Percentiles rank a stretch among this genome's conserved stretches.
Evolutionary conservation across 2,329 filamentous ascomycete species (phyloP).

Genomic region (Gliomastix tumulicola): DNA sequence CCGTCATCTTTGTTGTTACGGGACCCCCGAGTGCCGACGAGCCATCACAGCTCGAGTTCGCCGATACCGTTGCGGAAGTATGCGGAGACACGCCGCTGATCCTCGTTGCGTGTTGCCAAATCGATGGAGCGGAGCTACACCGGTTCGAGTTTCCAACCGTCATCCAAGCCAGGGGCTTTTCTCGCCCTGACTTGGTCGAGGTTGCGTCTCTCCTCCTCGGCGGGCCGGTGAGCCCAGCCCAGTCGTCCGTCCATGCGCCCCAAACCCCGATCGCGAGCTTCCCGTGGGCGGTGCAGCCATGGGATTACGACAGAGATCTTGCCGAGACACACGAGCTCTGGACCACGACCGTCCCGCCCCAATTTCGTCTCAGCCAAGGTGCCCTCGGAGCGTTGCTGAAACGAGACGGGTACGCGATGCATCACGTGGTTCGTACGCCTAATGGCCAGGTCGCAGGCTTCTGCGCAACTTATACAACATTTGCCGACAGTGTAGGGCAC

Average conservation of each 20-base stretch:
- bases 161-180: constrained; percentile 41
- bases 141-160: constrained; percentile 41
- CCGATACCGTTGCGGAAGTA: constrained; percentile 32
- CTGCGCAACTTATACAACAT: constrained; percentile 54
- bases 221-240: constrained; percentile 1
- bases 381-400: constrained; percentile 39
- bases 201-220: constrained; percentile 46
- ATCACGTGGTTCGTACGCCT: constrained; percentile 48
- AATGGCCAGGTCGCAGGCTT: constrained; percentile 41
- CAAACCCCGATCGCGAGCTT: constrained; percentile 17
- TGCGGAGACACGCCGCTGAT: constrained; percentile 43
- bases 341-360: constrained; percentile 33
- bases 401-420: constrained; percentile 48
- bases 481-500: constrained; percentile 43
- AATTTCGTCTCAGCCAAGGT: constrained; percentile 36
- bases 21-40: constrained; percentile 38
- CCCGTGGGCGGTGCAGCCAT: constrained; percentile 33
- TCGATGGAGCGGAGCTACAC: constrained; percentile 28
- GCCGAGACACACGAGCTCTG: constrained; percentile 36
- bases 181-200: constrained; percentile 35
- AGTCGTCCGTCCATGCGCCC: constrained; percentile 5
- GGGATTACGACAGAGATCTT: constrained; percentile 30
- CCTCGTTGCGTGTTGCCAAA: constrained; percentile 42
- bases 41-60: constrained; percentile 43
- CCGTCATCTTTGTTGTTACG: constrained; percentile 55